Percentiles rank a stretch among this genome's conserved stretches.
Conservation (phyloP, 2,329 filamentous ascomycete species). For the Purpureocillium lavendulum region DNA sequence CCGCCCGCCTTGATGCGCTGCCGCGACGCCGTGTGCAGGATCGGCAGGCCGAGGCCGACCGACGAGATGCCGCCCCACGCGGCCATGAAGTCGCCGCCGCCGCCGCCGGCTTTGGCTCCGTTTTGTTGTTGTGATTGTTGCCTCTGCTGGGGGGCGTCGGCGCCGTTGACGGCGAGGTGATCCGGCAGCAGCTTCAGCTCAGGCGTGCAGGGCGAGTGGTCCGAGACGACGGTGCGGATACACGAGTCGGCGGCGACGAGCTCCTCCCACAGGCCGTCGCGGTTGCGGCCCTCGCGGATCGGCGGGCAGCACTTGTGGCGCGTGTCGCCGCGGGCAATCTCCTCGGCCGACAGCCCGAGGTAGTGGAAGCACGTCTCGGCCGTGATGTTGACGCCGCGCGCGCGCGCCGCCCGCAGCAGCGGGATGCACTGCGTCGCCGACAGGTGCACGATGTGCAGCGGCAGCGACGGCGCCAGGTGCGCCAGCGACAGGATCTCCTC, state of each 20-base stretch:
- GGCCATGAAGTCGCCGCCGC: conserved; percentile 85
- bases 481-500: conserved; percentile 78
- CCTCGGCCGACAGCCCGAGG: conserved; percentile 73
- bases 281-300: conserved; percentile 73
- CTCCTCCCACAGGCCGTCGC: conserved; percentile 82
- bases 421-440: conserved; percentile 86
- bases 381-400: conserved; percentile 72
- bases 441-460: conserved; percentile 88
- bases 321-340: conserved; percentile 77
- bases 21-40: conserved; percentile 72
- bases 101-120: conserved; percentile 54
- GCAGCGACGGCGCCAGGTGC: conserved; percentile 69
- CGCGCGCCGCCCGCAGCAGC: conserved; percentile 64
- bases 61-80: conserved; percentile 96
- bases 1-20: conserved; percentile 44
- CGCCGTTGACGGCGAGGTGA: conserved; percentile 35
- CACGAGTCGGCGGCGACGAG: conserved; percentile 63
- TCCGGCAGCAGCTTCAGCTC: conserved; percentile 81
- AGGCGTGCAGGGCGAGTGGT: conserved; percentile 94
- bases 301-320: conserved; percentile 93
- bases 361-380: conserved; percentile 97
- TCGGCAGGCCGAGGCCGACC: conserved; percentile 85
- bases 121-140: not conserved
- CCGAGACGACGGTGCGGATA: conserved; percentile 85
- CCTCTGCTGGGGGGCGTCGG: not conserved